Conservation (phyloP, 371 early-diverging fungal species). For the Rhizomucor miehei region DNA sequence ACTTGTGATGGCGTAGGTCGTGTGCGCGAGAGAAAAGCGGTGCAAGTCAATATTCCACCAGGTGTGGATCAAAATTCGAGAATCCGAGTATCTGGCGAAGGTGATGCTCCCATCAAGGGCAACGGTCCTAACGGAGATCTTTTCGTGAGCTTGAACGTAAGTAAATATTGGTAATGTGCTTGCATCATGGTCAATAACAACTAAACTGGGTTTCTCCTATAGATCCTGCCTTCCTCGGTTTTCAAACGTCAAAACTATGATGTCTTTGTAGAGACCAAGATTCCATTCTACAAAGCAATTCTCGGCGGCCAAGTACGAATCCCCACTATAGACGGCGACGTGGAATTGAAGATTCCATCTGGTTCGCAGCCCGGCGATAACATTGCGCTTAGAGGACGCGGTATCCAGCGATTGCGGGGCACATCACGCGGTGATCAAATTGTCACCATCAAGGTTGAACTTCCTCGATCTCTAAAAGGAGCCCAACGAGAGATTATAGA, state of each 20-base stretch:
- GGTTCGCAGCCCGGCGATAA: slow-evolving; percentile 89
- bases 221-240: slow-evolving; percentile 53
- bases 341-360: slow-evolving; percentile 80
- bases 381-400: slow-evolving; percentile 72
- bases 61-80: slow-evolving; percentile 58
- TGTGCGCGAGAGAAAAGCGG: slow-evolving; percentile 65
- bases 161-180: slow-evolving; percentile 1
- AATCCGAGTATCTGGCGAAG: slow-evolving; percentile 76
- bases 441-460: slow-evolving; percentile 72
- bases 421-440: slow-evolving; percentile 80
- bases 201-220: slow-evolving; percentile 7
- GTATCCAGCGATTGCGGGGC: slow-evolving; percentile 59
- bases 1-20: slow-evolving; percentile 81
- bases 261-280: slow-evolving; percentile 63
- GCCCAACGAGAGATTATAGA: slow-evolving; percentile 37
- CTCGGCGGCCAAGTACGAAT: slow-evolving; percentile 84
- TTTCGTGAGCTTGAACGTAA: slow-evolving; percentile 70
- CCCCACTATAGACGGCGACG: slow-evolving; percentile 91
- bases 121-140: slow-evolving; percentile 80
- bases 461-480: slow-evolving; percentile 58
- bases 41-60: slow-evolving; percentile 79
- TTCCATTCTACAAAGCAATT: slow-evolving; percentile 84
- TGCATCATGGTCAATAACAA: background rate
- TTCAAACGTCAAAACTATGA: slow-evolving; percentile 82
- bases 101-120: slow-evolving; percentile 81